Evolutionary conservation across 2,329 filamentous ascomycete genomes (phyloP), one percentile per base, ranked within the genome.

Genomic region (Talaromyces sp.): DNA sequence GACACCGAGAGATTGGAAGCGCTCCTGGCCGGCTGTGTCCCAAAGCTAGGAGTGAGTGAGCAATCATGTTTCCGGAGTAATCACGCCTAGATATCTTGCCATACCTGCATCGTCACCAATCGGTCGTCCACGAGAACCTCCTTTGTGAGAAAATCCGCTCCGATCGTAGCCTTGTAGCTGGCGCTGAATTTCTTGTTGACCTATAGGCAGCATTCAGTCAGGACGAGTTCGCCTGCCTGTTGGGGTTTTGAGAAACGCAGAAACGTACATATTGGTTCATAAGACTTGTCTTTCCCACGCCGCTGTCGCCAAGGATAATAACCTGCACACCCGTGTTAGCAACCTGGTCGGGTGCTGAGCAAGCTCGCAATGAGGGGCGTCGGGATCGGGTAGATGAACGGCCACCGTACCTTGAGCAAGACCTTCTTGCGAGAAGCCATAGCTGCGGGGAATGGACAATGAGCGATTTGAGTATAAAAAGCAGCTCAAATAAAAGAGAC

Each of bases 131-230:
- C 94, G 67, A 97, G 83, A 47, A 99, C 95, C 82, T 99, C 95
- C 77, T 96, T 96, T 61, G 95, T 99, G 64, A 99, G 84, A 80
- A 99, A 99, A 79, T 99, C 95, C 76, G 95, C 95, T 68, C 95
- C 95, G 76, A 99, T 99, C 53, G 95, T 99, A 63, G 95, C 95
- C 82, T 99, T 99, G 87, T 99, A 99, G 82, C 93, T 97, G 69
- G 93, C 94, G 77, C 93, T 97, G 83, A 99, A 99, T 79, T 99
- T 98, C 83, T 99, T 99, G 85, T 99, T 99, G 86, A 99, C 94
- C 94, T 98, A 47, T 42, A 30, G 27, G 52, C 16, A 23, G 42
- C n/a, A 27, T 31, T 28, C 5, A 16, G 27, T 57, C 23, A 57
- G 55, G 16, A 57, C n/a, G 18, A 44, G 52, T 28, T 31, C 27